Conservation (phyloP, 1,284 basidiomycete species). For the Taiwanofungus camphoratus region DNA sequence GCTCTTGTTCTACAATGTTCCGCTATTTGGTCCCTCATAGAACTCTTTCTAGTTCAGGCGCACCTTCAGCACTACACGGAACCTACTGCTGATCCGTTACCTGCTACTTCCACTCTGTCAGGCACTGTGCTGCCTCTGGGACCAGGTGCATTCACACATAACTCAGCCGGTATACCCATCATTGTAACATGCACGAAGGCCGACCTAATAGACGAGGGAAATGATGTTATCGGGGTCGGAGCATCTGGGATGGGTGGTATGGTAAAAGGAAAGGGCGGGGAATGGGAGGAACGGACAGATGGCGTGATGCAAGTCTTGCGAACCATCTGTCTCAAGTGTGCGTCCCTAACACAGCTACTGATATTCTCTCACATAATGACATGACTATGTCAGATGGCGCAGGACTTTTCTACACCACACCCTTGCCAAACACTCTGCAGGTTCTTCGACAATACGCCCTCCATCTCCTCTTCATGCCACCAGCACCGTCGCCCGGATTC, state of each 20-base stretch:
- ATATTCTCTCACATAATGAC: neutral
- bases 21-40: constrained; percentile 1
- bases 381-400: constrained; percentile 75
- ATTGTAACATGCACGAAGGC: constrained; percentile 91
- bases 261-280: constrained; percentile 81
- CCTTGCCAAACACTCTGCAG: constrained; percentile 73
- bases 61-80: constrained; percentile 88
- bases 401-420: constrained; percentile 87
- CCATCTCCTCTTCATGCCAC: constrained; percentile 80
- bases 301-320: constrained; percentile 92
- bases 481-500: constrained; percentile 54
- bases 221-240: constrained; percentile 65
- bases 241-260: constrained; percentile 72
- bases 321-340: constrained; percentile 89
- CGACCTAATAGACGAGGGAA: constrained; percentile 77
- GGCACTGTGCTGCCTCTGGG: constrained; percentile 71
- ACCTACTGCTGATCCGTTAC: constrained; percentile 60
- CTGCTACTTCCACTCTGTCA: constrained; percentile 50
- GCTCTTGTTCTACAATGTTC: constrained; percentile 35
- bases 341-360: constrained; percentile 27
- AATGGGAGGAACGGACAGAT: constrained; percentile 95
- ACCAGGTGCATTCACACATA: constrained; percentile 76
- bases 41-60: constrained; percentile 62
- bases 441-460: constrained; percentile 83
- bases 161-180: constrained; percentile 80